A percentile compares a stretch with the other conserved stretches of the same genome.
phyloP scores from a whole-genome alignment of 371 early-diverging fungal species.

The Mucor plumbeus region DNA sequence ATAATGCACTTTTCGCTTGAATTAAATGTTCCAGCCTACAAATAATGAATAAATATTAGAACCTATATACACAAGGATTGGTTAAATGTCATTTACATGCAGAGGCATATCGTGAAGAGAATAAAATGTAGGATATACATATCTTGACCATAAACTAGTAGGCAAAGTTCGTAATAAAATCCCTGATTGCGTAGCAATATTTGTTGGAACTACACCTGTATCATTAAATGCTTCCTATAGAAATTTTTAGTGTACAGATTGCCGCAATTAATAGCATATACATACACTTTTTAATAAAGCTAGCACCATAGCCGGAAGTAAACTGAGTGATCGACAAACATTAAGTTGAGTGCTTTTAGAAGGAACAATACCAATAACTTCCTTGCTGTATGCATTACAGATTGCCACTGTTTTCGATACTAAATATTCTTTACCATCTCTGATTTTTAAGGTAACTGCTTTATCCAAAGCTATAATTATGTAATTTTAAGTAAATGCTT shows the following conservation, averaged over 20 bases:
- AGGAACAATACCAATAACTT: slow-evolving; percentile 58
- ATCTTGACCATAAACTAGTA: slow-evolving; percentile 53
- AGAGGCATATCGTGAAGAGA: slow-evolving; percentile 71
- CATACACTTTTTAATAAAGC: slow-evolving; percentile 66
- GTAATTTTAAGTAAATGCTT: too few relatives aligned
- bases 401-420: slow-evolving; percentile 67
- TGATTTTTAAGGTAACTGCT: slow-evolving; percentile 69
- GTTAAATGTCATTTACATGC: slow-evolving; percentile 43
- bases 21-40: slow-evolving; percentile 44
- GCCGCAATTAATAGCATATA: neutral
- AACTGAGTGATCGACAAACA: slow-evolving; percentile 68
- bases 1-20: slow-evolving; percentile 53
- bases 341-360: slow-evolving; percentile 62
- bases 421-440: slow-evolving; percentile 80
- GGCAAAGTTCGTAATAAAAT: slow-evolving; percentile 66
- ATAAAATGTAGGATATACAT: slow-evolving; percentile 66
- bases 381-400: slow-evolving; percentile 67
- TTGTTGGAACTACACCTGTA: slow-evolving; percentile 46
- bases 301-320: slow-evolving; percentile 71
- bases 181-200: slow-evolving; percentile 61
- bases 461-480: slow-evolving; percentile 62
- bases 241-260: neutral
- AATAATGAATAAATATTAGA: slow-evolving; percentile 21
- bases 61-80: too few relatives aligned
- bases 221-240: slow-evolving; percentile 48